Evolutionary conservation across 495 filamentous ascomycete genomes (phyloP), one percentile per base, ranked within the genome.

Genomic region (Daldinia loculata): DNA sequence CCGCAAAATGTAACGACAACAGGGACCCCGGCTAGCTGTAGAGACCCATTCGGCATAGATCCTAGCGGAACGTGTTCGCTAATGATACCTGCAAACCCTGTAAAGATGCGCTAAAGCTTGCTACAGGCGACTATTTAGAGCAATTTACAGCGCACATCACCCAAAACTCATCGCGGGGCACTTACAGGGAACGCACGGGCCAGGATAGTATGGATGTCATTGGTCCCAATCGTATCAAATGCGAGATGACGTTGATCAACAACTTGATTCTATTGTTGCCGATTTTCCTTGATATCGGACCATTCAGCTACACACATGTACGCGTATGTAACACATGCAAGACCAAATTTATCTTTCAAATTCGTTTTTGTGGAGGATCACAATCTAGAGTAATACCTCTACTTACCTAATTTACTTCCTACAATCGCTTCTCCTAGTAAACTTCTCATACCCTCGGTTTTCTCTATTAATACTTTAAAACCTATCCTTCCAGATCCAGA

Each of bases 171-270:
- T 4, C 8, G 43, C 43, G 43, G 43, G 43, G 19, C 8, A 48
- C 11, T 70, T 56, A 39, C 61, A 61, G 61, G 61, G 61, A 39
- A 19, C 15, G 58, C 69, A 71, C 69, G 57, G 63, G 38, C 69
- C 68, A 71, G 0, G 4, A n/a, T n/a, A n/a, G n/a, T n/a, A n/a
- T n/a, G n/a, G n/a, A n/a, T n/a, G n/a, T n/a, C n/a, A n/a, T n/a
- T n/a, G 56, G 66, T 39, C 43, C 61, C 56, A 61, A 57, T 65
- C 26, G 43, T 39, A 30, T 56, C 34, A 60, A 67, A 39, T 22
- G 57, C 43, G 58, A 65, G 41, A 74, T 74, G 71, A 74, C 71
- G 71, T 74, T 59, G 12, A 66, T 57, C 39, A 30, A 66, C 50
- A 43, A 52, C 58, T 63, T 59, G 39, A 63, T 62, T 58, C 56